These are phyloP conservation scores for Tulasnella sp. DNA, from an alignment of 768 basidiomycete genomes.

Conservation along the genomic window DNA sequence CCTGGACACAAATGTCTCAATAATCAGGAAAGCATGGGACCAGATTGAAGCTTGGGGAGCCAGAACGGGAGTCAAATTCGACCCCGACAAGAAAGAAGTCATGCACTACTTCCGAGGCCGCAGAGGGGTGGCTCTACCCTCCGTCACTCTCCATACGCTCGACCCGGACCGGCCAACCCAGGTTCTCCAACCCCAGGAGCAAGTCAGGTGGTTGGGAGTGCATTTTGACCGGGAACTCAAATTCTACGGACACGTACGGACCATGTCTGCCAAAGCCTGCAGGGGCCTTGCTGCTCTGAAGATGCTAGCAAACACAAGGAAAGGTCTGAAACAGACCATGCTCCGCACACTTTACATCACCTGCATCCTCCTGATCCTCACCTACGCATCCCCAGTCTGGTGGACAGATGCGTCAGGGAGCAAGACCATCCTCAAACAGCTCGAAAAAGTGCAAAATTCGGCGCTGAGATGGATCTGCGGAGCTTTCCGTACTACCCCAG, in stretches of 20 bases:
- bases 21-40: constrained; percentile 11
- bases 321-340: constrained; percentile 44
- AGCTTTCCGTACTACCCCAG: constrained; percentile 45
- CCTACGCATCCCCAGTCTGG: constrained; percentile 46
- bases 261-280: constrained; percentile 40
- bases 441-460: constrained; percentile 43
- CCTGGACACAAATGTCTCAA: constrained; percentile 26
- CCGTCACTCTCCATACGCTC: too few relatives aligned
- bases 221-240: constrained; percentile 45
- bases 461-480: constrained; percentile 45
- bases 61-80: constrained; percentile 21
- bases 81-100: constrained; percentile 30
- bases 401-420: constrained; percentile 40
- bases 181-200: not conserved
- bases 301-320: constrained; percentile 46
- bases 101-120: constrained; percentile 27
- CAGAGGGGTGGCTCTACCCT: not conserved
- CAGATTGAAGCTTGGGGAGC: constrained; percentile 15
- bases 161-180: not conserved
- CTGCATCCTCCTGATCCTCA: constrained; percentile 45
- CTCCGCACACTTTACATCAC: constrained; percentile 42
- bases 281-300: constrained; percentile 40
- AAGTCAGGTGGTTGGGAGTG: constrained; percentile 45
- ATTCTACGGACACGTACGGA: constrained; percentile 45
- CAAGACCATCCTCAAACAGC: constrained; percentile 37